Conservation (phyloP, 2,329 filamentous ascomycete species). For the Trichoderma hamatum region DNA sequence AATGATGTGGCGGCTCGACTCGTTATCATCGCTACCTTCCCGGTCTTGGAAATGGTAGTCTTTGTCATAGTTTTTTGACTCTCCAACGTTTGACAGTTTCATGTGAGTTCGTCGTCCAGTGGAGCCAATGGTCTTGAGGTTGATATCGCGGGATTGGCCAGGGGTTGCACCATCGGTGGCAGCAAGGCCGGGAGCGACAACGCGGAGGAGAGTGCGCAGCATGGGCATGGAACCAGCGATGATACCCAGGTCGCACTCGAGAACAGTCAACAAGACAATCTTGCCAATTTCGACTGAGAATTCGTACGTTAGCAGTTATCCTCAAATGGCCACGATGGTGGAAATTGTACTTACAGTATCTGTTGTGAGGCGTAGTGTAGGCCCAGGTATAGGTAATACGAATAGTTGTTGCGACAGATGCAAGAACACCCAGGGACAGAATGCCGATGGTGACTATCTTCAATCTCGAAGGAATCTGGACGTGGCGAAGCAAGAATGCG, state of each 20-base stretch:
- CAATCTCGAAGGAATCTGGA: background rate
- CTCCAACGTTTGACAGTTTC: background rate
- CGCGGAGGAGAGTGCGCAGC: background rate
- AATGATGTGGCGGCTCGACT: background rate
- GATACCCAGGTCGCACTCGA: slow-evolving; percentile 10
- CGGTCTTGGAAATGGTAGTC: background rate
- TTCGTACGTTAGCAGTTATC: background rate
- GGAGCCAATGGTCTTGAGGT: background rate
- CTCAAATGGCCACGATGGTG: background rate
- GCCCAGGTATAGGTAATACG: slow-evolving; percentile 6
- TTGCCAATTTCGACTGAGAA: background rate
- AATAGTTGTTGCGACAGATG: background rate
- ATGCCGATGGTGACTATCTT: slow-evolving; percentile 2
- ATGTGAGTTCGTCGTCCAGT: background rate
- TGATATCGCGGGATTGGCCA: background rate
- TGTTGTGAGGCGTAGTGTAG: background rate
- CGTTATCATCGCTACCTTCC: background rate
- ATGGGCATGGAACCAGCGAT: slow-evolving; percentile 9
- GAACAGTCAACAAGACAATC: slow-evolving; percentile 12
- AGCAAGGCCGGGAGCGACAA: background rate
- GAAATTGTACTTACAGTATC: background rate
- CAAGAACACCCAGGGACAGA: background rate
- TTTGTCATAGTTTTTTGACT: background rate
- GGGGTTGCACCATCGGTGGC: background rate
- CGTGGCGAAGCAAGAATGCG: background rate